Evolutionary conservation across 1,284 basidiomycete species (phyloP).

Genomic region (Lentinula novae-zelandiae): DNA sequence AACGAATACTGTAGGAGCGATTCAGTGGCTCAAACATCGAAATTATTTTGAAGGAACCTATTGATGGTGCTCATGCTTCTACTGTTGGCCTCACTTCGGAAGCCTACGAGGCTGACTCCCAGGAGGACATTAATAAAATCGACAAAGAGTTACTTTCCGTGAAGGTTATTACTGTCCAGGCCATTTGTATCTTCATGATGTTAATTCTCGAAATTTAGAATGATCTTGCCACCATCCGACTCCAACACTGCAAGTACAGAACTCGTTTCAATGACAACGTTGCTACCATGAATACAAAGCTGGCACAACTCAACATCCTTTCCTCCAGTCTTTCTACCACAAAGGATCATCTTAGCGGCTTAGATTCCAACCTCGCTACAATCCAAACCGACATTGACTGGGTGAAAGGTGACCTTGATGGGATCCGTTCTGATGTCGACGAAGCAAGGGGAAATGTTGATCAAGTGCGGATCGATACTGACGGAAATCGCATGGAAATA

Average conservation of each 20-base stretch:
- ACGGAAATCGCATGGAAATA: neutral
- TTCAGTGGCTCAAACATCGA: neutral
- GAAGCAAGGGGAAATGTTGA: neutral
- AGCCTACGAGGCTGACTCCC: neutral
- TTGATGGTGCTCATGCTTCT: neutral
- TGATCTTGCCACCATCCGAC: constrained; percentile 33
- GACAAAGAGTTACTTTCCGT: neutral
- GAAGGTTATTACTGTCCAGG: neutral
- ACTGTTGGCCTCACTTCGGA: neutral
- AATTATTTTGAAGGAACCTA: neutral
- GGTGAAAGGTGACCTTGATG: neutral
- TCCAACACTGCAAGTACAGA: constrained; percentile 35
- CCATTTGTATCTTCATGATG: neutral
- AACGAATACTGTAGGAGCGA: neutral
- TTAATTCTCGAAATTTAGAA: constrained; percentile 19
- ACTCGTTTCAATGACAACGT: constrained; percentile 35
- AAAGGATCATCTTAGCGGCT: neutral
- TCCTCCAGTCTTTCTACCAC: neutral
- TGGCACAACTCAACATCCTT: constrained; percentile 39
- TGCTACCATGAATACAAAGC: constrained; percentile 28
- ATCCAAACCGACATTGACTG: neutral
- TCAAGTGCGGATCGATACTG: neutral
- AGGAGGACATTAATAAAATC: neutral
- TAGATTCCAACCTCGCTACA: neutral
- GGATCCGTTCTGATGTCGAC: neutral